Percentiles rank a stretch among this genome's conserved stretches.
These are phyloP conservation scores for Tremella fuciformis DNA, from an alignment of 768 basidiomycete genomes.

Conservation along the genomic window DNA sequence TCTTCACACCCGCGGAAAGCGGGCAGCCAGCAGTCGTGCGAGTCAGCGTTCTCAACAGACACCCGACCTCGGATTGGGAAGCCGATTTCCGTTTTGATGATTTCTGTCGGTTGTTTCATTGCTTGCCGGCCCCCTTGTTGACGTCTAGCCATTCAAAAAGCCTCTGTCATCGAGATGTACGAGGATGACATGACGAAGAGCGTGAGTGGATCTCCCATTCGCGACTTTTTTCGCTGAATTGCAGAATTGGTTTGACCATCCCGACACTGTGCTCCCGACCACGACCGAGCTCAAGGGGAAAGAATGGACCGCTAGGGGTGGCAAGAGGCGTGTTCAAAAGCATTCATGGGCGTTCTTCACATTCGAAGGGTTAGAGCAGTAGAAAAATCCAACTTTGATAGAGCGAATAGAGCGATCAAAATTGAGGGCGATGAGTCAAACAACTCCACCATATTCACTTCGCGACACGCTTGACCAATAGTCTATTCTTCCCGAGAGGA, in stretches of 20 bases:
- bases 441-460: too few species aligned
- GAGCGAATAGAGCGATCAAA: too few species aligned
- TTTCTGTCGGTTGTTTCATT: not conserved
- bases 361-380: not conserved
- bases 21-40: slow-evolving; percentile 52
- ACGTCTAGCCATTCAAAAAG: not conserved
- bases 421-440: too few species aligned
- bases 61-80: slow-evolving; percentile 51
- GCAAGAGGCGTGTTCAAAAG: not conserved
- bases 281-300: slow-evolving; percentile 8
- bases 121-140: not conserved
- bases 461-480: too few species aligned
- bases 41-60: slow-evolving; percentile 59
- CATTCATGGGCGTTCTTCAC: slow-evolving; percentile 2
- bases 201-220: slow-evolving; percentile 3
- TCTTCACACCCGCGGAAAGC: slow-evolving; percentile 6
- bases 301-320: not conserved
- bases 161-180: not conserved
- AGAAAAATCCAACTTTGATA: too few species aligned
- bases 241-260: slow-evolving; percentile 29
- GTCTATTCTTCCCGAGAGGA: too few species aligned
- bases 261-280: slow-evolving; percentile 21
- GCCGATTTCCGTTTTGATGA: slow-evolving; percentile 19
- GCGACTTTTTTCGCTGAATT: not conserved
- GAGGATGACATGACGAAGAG: not conserved